Base-by-base conservation (phyloP, 2,329 filamentous ascomycete genomes). In the Orbilia oligospora region DNA sequence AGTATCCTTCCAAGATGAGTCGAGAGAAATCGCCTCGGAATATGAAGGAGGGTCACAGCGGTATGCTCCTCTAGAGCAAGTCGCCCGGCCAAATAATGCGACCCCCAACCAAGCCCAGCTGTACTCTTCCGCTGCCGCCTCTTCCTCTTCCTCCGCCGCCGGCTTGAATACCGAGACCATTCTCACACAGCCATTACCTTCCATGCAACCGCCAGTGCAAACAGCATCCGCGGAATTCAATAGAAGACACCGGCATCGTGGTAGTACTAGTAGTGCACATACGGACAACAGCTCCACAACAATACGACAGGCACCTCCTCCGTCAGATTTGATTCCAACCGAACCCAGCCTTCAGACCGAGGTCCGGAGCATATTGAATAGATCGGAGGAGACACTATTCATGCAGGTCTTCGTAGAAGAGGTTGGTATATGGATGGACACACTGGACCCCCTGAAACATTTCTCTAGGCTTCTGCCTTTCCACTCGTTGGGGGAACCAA, bases 391-490 rank as follows among this genome's bases (percentile, higher is more conserved):
- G 83, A 88, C 96, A 0, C 86, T 91, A n/a, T 94, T 94, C 83
- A 93, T 97, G 91, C 93, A 97, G 83, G 91, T 94, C 0, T 98
- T 97, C 83, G 91, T 97, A 5, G 92, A 97, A 82, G 92, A 97
- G 81, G 93, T 98, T 1, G 94, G 92, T 0, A 85, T 93, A 2
- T 97, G 95, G 93, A 97, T 98, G 93, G 95, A 97, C 84, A 93
- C 91, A 49, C 90, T 97, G 86, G 93, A 97, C 85, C 88, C 90
- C 38, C 88, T 91, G 80, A 95, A 95, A 85, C 92, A 97, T 86
- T 97, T 97, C 84, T 93, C 93, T 24, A 89, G 92, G 58, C 86
- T 93, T 18, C 87, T 97, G n/a, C 94, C 95, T 0, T 94, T 93
- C 82, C 89, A 95, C 82, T 91, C 94, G 0, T 86, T 97, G 24